Conservation (phyloP, 2,329 filamentous ascomycete genomes). For the Chrysoporthe cubensis region DNA sequence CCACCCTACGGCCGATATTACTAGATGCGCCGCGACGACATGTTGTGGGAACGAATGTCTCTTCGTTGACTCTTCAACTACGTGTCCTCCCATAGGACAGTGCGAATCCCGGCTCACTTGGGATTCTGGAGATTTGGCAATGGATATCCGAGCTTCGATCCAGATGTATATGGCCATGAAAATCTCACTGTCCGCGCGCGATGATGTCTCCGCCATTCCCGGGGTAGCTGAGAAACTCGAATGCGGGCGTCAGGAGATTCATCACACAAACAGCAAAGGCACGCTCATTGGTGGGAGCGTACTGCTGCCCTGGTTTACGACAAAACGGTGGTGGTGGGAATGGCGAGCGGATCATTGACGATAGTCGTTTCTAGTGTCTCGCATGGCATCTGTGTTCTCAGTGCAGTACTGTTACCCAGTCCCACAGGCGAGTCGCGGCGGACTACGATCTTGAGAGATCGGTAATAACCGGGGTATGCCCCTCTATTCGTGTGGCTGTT, state of each 20-base stretch:
- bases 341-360: not conserved
- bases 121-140: not conserved
- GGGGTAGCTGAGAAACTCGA: not conserved
- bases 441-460: not conserved
- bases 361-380: not conserved
- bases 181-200: not conserved
- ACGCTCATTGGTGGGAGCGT: not conserved
- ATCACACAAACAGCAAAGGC: not conserved
- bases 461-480: too few relatives aligned
- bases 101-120: not conserved
- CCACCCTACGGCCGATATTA: slow-evolving; percentile 28
- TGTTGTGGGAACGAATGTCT: not conserved
- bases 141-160: not conserved
- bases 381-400: not conserved
- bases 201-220: not conserved
- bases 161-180: not conserved
- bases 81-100: not conserved
- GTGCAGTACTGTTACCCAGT: not conserved
- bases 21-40: slow-evolving; percentile 4
- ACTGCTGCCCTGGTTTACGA: not conserved
- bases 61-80: not conserved
- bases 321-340: not conserved
- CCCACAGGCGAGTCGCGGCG: not conserved
- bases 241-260: not conserved
- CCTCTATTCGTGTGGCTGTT: too few relatives aligned